These are phyloP conservation scores for Talaromyces verruculosus DNA, from an alignment of 2,329 filamentous ascomycete species.

Conservation along the genomic window DNA sequence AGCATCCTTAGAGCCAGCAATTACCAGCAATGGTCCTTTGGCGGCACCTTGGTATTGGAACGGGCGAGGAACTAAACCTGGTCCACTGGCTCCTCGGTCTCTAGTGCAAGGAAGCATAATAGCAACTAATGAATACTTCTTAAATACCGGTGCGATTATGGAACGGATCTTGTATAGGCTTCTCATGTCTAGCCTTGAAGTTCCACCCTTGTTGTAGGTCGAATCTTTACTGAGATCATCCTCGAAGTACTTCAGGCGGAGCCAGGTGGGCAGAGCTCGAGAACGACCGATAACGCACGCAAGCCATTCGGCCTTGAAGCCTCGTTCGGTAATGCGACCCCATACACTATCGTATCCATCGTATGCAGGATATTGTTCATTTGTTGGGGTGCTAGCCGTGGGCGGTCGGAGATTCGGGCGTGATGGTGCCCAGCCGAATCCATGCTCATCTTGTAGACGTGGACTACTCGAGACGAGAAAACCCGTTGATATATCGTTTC, in stretches of 20 bases:
- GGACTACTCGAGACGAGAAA: slow-evolving; percentile 19
- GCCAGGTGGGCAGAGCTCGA: slow-evolving; percentile 1
- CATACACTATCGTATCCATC: slow-evolving; percentile 14
- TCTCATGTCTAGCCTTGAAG: background rate
- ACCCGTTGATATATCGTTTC: background rate
- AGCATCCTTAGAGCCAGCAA: slow-evolving; percentile 12
- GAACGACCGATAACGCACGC: background rate
- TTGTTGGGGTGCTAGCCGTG: background rate
- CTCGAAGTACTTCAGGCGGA: background rate
- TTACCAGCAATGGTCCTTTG: slow-evolving; percentile 13
- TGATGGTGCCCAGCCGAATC: slow-evolving; percentile 21
- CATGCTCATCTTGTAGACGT: slow-evolving; percentile 2
- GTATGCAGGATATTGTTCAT: background rate
- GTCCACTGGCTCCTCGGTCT: slow-evolving; percentile 2
- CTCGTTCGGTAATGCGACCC: background rate
- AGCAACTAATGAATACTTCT: background rate
- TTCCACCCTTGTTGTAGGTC: slow-evolving; percentile 8
- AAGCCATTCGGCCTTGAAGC: slow-evolving; percentile 12
- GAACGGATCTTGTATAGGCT: background rate
- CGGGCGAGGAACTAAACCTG: background rate
- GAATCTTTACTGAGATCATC: background rate
- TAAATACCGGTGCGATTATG: slow-evolving; percentile 14
- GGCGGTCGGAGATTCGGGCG: slow-evolving; percentile 22
- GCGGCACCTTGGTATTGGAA: slow-evolving; percentile 19
- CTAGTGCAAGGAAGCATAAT: slow-evolving; percentile 9